Evolutionary conservation across 108 stramenopile species (phyloP).

Genomic region (Discostella stelligeroides): DNA sequence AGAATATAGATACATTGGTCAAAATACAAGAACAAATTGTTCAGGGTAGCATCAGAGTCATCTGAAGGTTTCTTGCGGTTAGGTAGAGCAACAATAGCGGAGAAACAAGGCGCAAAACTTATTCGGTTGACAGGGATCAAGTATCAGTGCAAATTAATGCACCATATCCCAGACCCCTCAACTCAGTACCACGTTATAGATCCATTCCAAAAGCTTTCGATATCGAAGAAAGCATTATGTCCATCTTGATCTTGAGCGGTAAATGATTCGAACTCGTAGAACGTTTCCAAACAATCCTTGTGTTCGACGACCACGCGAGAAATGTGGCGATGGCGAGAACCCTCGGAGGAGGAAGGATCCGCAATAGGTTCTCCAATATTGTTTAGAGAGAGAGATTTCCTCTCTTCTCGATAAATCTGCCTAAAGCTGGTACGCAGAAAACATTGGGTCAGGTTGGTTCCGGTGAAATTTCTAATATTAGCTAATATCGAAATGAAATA

Average conservation of each 20-base stretch:
- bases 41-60: conserved; percentile 3
- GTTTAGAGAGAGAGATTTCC: conserved; percentile 48
- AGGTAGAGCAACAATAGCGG: conserved; percentile 39
- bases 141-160: conserved; percentile 4
- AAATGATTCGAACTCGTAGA: conserved; percentile 44
- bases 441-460: not conserved
- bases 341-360: conserved; percentile 28
- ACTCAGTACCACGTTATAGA: conserved; percentile 90
- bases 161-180: not conserved
- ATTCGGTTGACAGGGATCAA: too few species aligned
- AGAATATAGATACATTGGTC: conserved; percentile 16
- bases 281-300: conserved; percentile 82
- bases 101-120: conserved; percentile 32
- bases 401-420: conserved; percentile 80
- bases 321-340: conserved; percentile 61
- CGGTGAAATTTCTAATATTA: too few species aligned
- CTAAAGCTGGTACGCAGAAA: conserved; percentile 59
- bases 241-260: conserved; percentile 18
- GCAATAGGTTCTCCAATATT: conserved; percentile 40
- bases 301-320: conserved; percentile 82
- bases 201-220: conserved; percentile 91
- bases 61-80: conserved; percentile 3
- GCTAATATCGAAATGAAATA: not conserved
- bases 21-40: conserved; percentile 29
- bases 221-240: conserved; percentile 80